Base-by-base conservation (phyloP, 2,329 filamentous ascomycete species). In the Pseudogymnoascus sp. region DNA sequence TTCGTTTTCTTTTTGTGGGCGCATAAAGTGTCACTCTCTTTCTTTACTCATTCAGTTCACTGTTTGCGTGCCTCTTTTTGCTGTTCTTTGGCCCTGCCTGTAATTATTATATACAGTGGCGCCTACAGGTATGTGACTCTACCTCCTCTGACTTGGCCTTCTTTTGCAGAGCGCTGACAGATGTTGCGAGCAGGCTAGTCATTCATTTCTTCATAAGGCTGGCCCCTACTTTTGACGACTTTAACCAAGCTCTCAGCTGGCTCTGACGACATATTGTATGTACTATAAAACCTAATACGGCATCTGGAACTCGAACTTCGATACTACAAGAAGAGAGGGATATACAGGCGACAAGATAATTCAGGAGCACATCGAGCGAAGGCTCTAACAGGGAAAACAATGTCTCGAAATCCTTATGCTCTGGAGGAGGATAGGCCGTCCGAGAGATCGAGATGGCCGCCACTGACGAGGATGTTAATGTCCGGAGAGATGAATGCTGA, bases 401-500 rank as follows among this genome's bases (percentile, higher is more conserved):
- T 58, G 57, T 58, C 57, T 12, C 11, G 57, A 25, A 38, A 58
- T 20, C 18, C 35, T 39, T 58, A 58, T 30, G 57, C 57, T 58
- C 7, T 41, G 20, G 35, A 60, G 20, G 65, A 67, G 59, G 71
- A 76, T 69, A 79, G 77, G 72, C 79, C 77, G 62, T 82, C 85
- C 64, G 89, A 93, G 76, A 80, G 90, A 70, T 85, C 88, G 72
- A 83, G 89, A 87, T 92, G 88, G 86, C 89, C 90, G 64, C 89
- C 89, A 14, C 80, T 94, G 61, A 90, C 88, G 63, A 84, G 89
- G 66, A 90, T 93, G 87, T 77, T 94, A 72, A 82, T 92, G 72
- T 91, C 89, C 61, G 89, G 89, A 58, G 88, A 92, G 77, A 88
- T 92, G 83, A 90, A 86, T 60, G 86, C 86, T 69, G 87, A 91